Conservation (phyloP, 257 asterid genomes). For the Ajuga chamaepitys region DNA sequence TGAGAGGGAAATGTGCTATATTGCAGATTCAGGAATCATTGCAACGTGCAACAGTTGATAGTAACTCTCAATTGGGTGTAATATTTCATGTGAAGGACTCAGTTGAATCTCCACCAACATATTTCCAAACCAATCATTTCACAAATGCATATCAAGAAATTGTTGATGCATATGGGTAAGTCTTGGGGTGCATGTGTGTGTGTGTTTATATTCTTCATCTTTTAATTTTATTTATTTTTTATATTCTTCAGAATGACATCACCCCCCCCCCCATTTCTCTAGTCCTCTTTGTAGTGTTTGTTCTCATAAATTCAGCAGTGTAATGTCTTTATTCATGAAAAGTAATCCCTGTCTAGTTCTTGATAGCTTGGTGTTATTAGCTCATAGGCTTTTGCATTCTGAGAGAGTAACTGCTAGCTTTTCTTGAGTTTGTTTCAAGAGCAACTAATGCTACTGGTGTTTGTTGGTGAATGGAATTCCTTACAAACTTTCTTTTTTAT, state of each 20-base stretch:
- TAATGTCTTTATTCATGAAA: neutral
- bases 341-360: neutral
- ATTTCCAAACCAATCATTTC: conserved; percentile 70
- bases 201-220: too few relatives aligned
- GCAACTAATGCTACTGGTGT: neutral
- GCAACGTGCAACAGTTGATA: conserved; percentile 87
- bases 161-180: conserved; percentile 99
- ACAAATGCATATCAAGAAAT: conserved; percentile 92
- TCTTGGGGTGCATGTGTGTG: neutral
- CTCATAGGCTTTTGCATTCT: too few relatives aligned
- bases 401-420: too few relatives aligned
- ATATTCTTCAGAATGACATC: neutral
- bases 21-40: conserved; percentile 88
- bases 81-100: conserved; percentile 92
- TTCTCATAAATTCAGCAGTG: neutral
- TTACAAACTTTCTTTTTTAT: neutral
- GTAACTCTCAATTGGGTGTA: conserved; percentile 90
- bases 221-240: too few relatives aligned
- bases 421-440: too few relatives aligned
- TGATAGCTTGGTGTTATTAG: neutral
- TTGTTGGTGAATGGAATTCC: neutral
- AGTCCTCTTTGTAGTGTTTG: neutral
- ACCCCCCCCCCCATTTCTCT: neutral
- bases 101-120: conserved; percentile 85
- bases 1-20: conserved; percentile 20